Evolutionary conservation across 805 yeast species (phyloP), one percentile per base, ranked within the genome.

Genomic region (Sugiyamaella smithiae): DNA sequence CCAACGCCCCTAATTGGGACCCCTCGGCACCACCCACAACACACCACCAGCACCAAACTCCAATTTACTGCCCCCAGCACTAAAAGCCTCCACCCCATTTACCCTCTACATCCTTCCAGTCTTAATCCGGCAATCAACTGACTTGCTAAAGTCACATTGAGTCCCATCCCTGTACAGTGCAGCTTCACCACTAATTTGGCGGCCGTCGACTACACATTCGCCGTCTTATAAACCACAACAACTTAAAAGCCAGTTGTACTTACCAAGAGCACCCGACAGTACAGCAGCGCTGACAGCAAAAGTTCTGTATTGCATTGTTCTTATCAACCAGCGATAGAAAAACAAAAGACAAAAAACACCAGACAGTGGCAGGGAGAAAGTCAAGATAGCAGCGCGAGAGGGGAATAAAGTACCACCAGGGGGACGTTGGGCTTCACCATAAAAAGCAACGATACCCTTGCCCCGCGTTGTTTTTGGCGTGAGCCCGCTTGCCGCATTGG

Each of bases 241-340:
- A 20, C 22, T 19, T 14, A 12, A n/a, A n/a, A n/a, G n/a, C n/a
- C n/a, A n/a, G n/a, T n/a, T n/a, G n/a, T n/a, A 35, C 38, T 19
- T 35, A 35, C 38, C 38, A 19, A 35, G 22, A 35, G 38, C 38
- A 35, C 38, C 38, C 3, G 38, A 35, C 19, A 35, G 38, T 20
- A 35, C 22, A 12, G 38, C 38, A 35, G 38, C 38, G 22, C 38
- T 19, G 38, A 19, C 22, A 35, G 20, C 38, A 19, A 35, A 35
- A 35, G 38, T 20, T 35, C 22, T 14, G 38, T 35, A 35, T 35
- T 35, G 38, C 38, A 35, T 35, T 35, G 38, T 35, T 19, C 20
- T 16, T n/a, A 35, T 35, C 38, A 35, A 35, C 38, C 38, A 35
- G 38, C 38, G 38, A 35, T 35, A 19, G 16, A 35, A 29, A n/a